A percentile compares a stretch with the other conserved stretches of the same genome.
Conservation (phyloP, 2,329 filamentous ascomycete genomes). For the Dissoconium aciculare region DNA sequence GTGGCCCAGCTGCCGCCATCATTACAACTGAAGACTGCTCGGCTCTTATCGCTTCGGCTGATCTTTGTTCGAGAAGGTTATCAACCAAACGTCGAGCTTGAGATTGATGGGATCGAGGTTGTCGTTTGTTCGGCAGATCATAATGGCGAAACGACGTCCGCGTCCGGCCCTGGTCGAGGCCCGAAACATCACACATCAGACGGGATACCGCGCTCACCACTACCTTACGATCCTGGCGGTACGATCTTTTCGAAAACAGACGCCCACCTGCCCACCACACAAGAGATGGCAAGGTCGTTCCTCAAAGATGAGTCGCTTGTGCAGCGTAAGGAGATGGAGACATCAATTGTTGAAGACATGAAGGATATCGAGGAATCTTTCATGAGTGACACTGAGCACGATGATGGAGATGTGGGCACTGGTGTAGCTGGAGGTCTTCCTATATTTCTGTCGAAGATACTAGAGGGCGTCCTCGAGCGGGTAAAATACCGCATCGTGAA, state of each 20-base stretch:
- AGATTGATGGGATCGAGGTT: slow-evolving; percentile 68
- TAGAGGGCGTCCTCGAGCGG: slow-evolving; percentile 56
- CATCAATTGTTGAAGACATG: slow-evolving; percentile 45
- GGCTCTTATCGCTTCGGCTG: slow-evolving; percentile 59
- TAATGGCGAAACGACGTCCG: too few species aligned
- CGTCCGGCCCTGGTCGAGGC: too few species aligned
- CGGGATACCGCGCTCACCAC: slow-evolving; percentile 22
- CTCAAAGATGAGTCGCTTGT: slow-evolving; percentile 53
- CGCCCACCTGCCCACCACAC: slow-evolving; percentile 46
- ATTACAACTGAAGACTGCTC: slow-evolving; percentile 58
- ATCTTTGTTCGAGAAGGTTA: slow-evolving; percentile 82
- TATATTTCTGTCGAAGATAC: slow-evolving; percentile 52
- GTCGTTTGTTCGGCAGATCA: too few species aligned
- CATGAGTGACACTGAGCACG: slow-evolving; percentile 38
- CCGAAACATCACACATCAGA: too few species aligned
- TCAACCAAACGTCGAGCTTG: slow-evolving; percentile 64
- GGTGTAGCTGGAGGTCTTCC: slow-evolving; percentile 56
- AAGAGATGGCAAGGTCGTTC: slow-evolving; percentile 64
- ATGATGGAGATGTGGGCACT: slow-evolving; percentile 49
- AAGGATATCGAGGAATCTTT: slow-evolving; percentile 46
- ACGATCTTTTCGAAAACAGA: slow-evolving; percentile 21
- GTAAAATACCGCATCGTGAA: slow-evolving; percentile 4
- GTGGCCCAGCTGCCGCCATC: slow-evolving; percentile 50
- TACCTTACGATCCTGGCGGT: slow-evolving; percentile 13
- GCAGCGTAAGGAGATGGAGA: slow-evolving; percentile 53